These are phyloP conservation scores for Nymphaea thermarum DNA, from an alignment of 164 flowering plant species.

Conservation along the genomic window DNA sequence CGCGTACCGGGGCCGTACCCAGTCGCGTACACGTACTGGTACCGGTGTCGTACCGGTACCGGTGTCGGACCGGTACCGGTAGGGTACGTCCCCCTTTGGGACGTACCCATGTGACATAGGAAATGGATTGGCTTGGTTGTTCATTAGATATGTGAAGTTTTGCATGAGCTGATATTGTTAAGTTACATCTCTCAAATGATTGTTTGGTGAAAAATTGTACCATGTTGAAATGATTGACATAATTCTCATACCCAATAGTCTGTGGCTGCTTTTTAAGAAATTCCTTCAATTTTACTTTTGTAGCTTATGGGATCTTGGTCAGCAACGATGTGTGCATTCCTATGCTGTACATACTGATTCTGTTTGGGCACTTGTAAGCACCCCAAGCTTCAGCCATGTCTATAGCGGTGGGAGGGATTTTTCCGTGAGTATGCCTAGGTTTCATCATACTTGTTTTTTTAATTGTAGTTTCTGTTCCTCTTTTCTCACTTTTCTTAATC, in stretches of 20 bases:
- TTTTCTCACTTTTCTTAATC: background rate
- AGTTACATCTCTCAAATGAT: no score
- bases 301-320: constrained; percentile 98
- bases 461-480: background rate
- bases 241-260: background rate
- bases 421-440: constrained; percentile 45
- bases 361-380: constrained; percentile 99
- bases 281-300: background rate
- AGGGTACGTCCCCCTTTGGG: no score
- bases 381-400: constrained; percentile 87
- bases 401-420: constrained; percentile 95
- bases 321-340: constrained; percentile 96
- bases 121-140: no score
- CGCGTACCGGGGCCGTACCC: no score
- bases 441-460: background rate
- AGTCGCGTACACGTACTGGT: no score
- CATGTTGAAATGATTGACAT: no score
- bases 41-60: no score
- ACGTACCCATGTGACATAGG: no score
- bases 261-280: background rate
- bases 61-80: no score
- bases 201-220: no score
- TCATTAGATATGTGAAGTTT: no score
- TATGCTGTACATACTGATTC: constrained; percentile 99
- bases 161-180: no score